Conservation (phyloP, 306 rosid species). For the Ochetophila trinervis region DNA sequence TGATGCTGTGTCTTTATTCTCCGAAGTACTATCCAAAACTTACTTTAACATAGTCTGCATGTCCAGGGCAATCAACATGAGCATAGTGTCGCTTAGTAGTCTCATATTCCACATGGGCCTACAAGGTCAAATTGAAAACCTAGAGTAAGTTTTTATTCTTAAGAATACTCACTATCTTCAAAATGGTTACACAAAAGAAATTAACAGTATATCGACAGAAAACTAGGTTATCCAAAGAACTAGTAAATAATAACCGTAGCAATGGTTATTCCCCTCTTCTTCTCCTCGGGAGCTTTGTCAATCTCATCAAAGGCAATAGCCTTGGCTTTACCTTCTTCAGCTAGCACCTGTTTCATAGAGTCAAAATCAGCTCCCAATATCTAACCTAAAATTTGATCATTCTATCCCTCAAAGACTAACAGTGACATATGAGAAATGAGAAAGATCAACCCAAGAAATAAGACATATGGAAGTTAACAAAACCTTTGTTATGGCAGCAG, state of each 20-base stretch:
- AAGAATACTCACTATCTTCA: not conserved
- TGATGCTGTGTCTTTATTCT: no score
- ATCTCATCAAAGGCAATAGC: conserved; percentile 65
- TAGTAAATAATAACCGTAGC: conserved; percentile 49
- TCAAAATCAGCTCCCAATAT: not conserved
- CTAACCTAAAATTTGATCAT: not conserved
- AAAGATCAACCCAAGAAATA: not conserved
- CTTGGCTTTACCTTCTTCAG: conserved; percentile 72
- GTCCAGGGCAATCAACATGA: conserved; percentile 81
- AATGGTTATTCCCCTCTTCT: conserved; percentile 69
- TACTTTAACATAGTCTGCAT: conserved; percentile 79
- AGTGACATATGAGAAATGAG: not conserved
- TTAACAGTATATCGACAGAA: not conserved
- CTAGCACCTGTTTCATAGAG: conserved; percentile 39
- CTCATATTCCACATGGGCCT: conserved; percentile 79
- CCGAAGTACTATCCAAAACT: conserved; percentile 12
- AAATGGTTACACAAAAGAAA: not conserved
- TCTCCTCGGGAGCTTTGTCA: conserved; percentile 81
- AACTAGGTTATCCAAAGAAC: not conserved
- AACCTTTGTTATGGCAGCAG: conserved; percentile 85
- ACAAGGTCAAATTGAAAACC: conserved; percentile 13
- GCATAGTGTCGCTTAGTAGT: conserved; percentile 65
- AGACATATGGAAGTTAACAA: conserved; percentile 1
- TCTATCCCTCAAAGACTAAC: not conserved
- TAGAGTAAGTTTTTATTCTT: not conserved